Conservation (phyloP, 176 grass and related monocot species). For the Raddia guianensis region DNA sequence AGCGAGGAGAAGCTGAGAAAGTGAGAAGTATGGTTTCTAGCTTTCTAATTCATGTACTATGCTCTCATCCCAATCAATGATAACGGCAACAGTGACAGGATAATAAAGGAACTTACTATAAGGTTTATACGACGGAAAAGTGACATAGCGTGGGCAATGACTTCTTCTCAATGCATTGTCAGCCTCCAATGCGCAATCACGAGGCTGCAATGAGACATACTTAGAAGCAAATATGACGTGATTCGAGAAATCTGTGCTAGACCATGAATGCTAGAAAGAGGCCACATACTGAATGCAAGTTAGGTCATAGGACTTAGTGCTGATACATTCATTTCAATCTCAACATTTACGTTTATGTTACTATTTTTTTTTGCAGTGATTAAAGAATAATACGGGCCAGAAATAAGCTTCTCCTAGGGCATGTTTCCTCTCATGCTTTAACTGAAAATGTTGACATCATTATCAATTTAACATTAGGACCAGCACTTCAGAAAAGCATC, state of each 20-base stretch:
- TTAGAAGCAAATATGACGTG: not conserved
- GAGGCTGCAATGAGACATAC: slow-evolving; percentile 36
- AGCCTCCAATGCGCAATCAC: slow-evolving; percentile 40
- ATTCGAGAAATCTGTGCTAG: not conserved
- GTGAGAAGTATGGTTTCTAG: not conserved
- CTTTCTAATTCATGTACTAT: not conserved
- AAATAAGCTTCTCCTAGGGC: not conserved
- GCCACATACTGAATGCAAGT: not conserved
- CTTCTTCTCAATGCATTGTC: slow-evolving; percentile 21
- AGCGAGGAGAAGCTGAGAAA: not conserved
- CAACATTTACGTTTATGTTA: not conserved
- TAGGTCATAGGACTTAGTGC: not conserved
- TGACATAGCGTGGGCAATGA: slow-evolving; percentile 50
- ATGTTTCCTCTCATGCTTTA: not conserved
- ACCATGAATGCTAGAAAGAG: not conserved
- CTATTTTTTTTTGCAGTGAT: not conserved
- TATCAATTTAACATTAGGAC: not conserved
- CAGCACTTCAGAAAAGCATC: not conserved
- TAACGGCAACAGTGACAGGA: not conserved
- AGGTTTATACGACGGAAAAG: slow-evolving; percentile 49
- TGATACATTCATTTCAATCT: not conserved
- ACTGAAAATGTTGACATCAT: not conserved
- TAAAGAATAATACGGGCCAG: not conserved
- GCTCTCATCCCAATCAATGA: not conserved
- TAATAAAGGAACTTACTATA: not conserved